Evolutionary conservation across 2,329 filamentous ascomycete species (phyloP).

Genomic region (Fusarium sp.): DNA sequence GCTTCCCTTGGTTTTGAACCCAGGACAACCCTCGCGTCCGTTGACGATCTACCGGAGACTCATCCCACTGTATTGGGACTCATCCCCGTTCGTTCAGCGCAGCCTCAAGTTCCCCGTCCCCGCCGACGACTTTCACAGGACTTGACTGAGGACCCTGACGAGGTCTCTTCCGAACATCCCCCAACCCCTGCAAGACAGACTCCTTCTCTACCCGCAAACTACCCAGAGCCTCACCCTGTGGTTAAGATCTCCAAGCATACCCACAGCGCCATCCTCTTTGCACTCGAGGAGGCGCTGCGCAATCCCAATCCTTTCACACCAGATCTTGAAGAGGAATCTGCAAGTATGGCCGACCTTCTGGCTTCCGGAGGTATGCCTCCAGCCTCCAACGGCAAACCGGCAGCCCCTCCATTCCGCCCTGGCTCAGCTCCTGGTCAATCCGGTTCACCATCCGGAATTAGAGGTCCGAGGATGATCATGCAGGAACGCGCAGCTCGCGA

Average conservation of each 20-base stretch:
- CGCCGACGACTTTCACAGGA: constrained; percentile 60
- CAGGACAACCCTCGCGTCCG: constrained; percentile 46
- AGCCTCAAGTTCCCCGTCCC: constrained; percentile 50
- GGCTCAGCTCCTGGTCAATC: constrained; percentile 63
- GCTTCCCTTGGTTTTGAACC: constrained; percentile 62
- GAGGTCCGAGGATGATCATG: constrained; percentile 92
- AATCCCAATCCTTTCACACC: constrained; percentile 85
- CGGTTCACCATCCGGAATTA: constrained; percentile 73
- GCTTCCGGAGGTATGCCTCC: constrained; percentile 66
- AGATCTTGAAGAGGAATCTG: constrained; percentile 87
- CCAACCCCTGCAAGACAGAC: constrained; percentile 44
- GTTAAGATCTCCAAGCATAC: constrained; percentile 83
- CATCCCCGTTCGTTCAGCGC: constrained; percentile 55
- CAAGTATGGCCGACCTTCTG: constrained; percentile 87
- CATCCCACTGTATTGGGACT: constrained; percentile 45
- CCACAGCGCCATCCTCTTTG: constrained; percentile 89
- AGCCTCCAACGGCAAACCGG: constrained; percentile 66
- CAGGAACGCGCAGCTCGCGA: constrained; percentile 84
- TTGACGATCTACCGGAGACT: constrained; percentile 40
- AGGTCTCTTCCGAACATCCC: constrained; percentile 52
- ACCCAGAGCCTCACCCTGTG: constrained; percentile 58
- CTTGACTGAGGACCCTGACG: constrained; percentile 59
- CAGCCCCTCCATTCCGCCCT: constrained; percentile 57
- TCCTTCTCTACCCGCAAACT: constrained; percentile 49
- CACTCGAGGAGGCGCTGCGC: constrained; percentile 89